Evolutionary conservation across 768 basidiomycete species (phyloP).

Genomic region (Phylloporus rhodoxanthus): DNA sequence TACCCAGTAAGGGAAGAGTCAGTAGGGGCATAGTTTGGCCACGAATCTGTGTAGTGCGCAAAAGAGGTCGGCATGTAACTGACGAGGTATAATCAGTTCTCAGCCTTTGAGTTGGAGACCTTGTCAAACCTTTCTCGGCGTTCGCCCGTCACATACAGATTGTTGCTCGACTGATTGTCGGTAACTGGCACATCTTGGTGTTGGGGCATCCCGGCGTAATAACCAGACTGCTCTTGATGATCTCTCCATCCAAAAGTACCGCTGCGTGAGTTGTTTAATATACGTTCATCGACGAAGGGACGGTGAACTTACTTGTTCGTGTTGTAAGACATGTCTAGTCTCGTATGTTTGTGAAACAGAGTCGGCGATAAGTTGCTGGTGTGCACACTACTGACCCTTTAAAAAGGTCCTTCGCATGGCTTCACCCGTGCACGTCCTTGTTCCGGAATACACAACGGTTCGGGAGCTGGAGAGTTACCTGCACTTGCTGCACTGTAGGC

Average conservation of each 20-base stretch:
- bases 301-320: conserved; percentile 7
- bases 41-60: not conserved
- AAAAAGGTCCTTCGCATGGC: conserved; percentile 3
- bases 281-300: not conserved
- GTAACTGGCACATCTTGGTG: conserved; percentile 1
- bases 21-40: not conserved
- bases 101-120: not conserved
- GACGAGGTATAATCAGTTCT: not conserved
- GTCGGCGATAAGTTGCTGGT: not conserved
- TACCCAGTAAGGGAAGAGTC: not conserved
- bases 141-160: not conserved
- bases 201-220: not conserved
- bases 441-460: conserved; percentile 10
- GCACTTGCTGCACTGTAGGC: not conserved
- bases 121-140: conserved; percentile 4
- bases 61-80: not conserved
- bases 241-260: not conserved
- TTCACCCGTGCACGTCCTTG: not conserved
- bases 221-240: not conserved
- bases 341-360: not conserved
- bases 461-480: conserved; percentile 4
- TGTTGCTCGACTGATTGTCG: not conserved
- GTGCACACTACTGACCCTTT: not conserved
- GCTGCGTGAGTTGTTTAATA: not conserved
- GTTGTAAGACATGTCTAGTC: conserved; percentile 4